These are phyloP conservation scores for Boletus sp. DNA, from an alignment of 1,284 basidiomycete genomes.

Conservation along the genomic window DNA sequence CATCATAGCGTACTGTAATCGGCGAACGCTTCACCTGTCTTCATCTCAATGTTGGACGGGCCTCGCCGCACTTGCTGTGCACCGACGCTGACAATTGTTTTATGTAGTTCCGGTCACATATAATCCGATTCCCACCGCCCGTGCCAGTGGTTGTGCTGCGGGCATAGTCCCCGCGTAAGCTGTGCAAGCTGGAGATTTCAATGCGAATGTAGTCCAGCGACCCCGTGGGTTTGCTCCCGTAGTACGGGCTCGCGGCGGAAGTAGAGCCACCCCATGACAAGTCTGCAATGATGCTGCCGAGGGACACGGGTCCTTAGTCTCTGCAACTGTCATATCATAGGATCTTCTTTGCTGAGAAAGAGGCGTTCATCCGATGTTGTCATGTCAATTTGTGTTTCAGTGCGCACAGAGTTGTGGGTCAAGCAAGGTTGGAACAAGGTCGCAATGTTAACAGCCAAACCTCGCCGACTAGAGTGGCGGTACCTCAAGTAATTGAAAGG, in stretches of 20 bases:
- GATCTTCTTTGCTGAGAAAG: not conserved
- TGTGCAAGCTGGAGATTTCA: slow-evolving; percentile 16
- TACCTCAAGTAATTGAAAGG: slow-evolving; percentile 17
- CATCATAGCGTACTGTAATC: not conserved
- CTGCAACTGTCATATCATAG: not conserved
- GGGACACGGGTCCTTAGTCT: not conserved
- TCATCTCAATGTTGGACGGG: not conserved
- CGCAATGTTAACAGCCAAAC: slow-evolving; percentile 30
- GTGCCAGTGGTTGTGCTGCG: slow-evolving; percentile 11
- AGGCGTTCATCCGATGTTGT: slow-evolving; percentile 7
- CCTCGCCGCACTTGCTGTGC: slow-evolving; percentile 23
- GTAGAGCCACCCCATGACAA: not conserved
- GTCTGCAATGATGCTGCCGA: not conserved
- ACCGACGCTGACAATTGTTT: slow-evolving; percentile 12
- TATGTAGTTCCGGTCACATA: slow-evolving; percentile 21
- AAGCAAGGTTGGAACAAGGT: slow-evolving; percentile 30
- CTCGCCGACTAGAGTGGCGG: slow-evolving; percentile 19
- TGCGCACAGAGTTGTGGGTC: slow-evolving; percentile 13
- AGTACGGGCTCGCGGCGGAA: not conserved
- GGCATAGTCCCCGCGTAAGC: slow-evolving; percentile 21
- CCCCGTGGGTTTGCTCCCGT: slow-evolving; percentile 1
- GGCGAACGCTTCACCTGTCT: not conserved
- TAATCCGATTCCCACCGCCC: slow-evolving; percentile 27
- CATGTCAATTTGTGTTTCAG: slow-evolving; percentile 21
- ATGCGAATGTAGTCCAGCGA: not conserved